Base-by-base conservation (phyloP, 495 filamentous ascomycete species). In the Staphylotrichum tortipilum region DNA sequence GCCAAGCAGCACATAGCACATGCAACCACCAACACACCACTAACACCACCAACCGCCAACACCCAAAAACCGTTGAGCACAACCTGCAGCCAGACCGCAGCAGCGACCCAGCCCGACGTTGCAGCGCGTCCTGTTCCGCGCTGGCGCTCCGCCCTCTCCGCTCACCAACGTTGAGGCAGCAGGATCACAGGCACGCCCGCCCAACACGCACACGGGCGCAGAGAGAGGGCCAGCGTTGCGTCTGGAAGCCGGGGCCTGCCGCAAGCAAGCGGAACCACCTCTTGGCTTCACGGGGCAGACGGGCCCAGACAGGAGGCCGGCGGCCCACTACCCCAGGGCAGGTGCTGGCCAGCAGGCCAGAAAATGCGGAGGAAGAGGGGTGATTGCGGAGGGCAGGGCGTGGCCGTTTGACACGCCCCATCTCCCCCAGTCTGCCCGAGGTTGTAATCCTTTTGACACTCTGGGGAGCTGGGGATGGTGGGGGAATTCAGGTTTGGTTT, bases 281-380 rank as follows among this genome's bases (percentile, higher is more conserved):
- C 35, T 49, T 49, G 46, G 34, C 46, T 31, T 23, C 37, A 40
- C n/a, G 23, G 35, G 35, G 46, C 36, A 28, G 26, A 40, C 33
- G 46, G 46, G 26, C 26, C 36, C 18, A 14, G 26, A 17, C 46
- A n/a, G n/a, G n/a, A n/a, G n/a, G n/a, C n/a, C n/a, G n/a, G n/a
- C n/a, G n/a, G n/a, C n/a, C n/a, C n/a, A 3, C 35, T 7, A 15
- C 4, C 35, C 7, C 17, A 29, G 6, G 28, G 28, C 28, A 29
- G 6, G 5, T 29, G 28, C 11, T 11, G 11, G 28, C 6, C 6
- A 5, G 11, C 11, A 11, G 28, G 6, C 28, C 6, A n/a, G n/a
- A n/a, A n/a, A n/a, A n/a, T n/a, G 12, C 11, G 18, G 30, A 19
- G 14, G 11, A 2, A 35, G 12, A 42, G 47, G 29, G 47, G 47